These are phyloP conservation scores for Suillus luteus DNA, from an alignment of 768 basidiomycete species.

Conservation along the genomic window DNA sequence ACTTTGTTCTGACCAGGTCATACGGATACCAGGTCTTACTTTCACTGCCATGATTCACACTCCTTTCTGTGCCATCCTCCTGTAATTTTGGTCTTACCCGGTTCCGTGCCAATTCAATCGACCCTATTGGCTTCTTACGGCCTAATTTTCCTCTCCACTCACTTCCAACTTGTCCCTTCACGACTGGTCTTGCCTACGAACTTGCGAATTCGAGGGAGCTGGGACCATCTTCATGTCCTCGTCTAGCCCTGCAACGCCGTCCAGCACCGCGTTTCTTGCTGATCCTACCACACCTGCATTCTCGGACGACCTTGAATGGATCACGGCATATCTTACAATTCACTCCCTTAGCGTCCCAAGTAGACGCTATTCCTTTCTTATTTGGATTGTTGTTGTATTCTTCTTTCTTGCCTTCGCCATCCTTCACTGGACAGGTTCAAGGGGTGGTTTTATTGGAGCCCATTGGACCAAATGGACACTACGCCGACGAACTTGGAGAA, in stretches of 20 bases:
- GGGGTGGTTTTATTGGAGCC: slow-evolving; percentile 49
- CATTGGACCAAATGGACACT: slow-evolving; percentile 60
- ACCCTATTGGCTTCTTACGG: background rate
- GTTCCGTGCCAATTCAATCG: background rate
- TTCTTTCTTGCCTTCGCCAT: slow-evolving; percentile 43
- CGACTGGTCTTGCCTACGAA: background rate
- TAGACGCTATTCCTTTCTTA: slow-evolving; percentile 56
- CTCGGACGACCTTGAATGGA: slow-evolving; percentile 49
- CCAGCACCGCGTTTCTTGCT: slow-evolving; percentile 23
- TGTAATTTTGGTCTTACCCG: background rate
- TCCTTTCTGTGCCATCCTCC: background rate
- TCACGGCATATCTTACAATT: slow-evolving; percentile 56
- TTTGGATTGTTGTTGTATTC: slow-evolving; percentile 56
- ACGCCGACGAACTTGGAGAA: slow-evolving; percentile 59
- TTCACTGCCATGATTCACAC: background rate
- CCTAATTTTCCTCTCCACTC: background rate
- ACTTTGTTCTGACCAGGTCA: background rate
- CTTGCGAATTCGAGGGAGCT: background rate
- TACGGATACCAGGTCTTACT: background rate
- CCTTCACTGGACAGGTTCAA: slow-evolving; percentile 44
- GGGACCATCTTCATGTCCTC: slow-evolving; percentile 9
- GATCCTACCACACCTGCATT: slow-evolving; percentile 48
- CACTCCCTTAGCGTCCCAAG: slow-evolving; percentile 55
- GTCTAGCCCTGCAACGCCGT: background rate
- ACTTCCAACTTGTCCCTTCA: background rate